Conservation (phyloP, 2,329 filamentous ascomycete genomes). For the Lachnellula hyalina region DNA sequence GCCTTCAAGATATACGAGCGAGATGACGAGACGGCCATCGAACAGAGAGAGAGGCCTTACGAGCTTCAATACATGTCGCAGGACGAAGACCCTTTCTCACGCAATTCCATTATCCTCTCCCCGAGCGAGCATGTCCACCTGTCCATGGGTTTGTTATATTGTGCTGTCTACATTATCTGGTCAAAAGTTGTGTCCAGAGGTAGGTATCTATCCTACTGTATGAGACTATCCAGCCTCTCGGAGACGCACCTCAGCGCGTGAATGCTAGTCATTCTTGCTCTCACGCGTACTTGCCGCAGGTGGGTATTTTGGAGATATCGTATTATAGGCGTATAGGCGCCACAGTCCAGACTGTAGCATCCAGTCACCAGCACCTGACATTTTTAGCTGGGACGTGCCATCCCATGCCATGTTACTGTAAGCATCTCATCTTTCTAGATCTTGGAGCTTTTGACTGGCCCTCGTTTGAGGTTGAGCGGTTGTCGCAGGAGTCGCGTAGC, state of each 20-base stretch:
- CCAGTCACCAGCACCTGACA: not conserved
- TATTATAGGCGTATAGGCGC: not conserved
- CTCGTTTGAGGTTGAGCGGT: slow-evolving; percentile 11
- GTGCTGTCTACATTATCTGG: too few relatives aligned
- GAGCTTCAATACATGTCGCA: not conserved
- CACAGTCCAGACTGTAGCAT: not conserved
- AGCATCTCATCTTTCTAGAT: slow-evolving; percentile 22
- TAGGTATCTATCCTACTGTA: not conserved
- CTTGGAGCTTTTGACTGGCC: slow-evolving; percentile 22
- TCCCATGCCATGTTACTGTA: slow-evolving; percentile 2
- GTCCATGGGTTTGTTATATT: too few relatives aligned
- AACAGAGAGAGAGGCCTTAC: not conserved
- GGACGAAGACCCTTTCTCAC: not conserved
- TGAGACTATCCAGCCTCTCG: not conserved
- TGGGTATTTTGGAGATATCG: not conserved
- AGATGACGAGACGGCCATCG: not conserved
- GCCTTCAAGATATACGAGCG: not conserved
- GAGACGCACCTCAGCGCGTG: not conserved
- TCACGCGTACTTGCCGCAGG: not conserved
- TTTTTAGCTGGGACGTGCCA: slow-evolving; percentile 5
- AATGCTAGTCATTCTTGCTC: not conserved
- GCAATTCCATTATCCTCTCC: not conserved
- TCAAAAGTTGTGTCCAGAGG: not conserved
- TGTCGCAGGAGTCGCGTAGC: slow-evolving; percentile 1
- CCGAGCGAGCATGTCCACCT: too few relatives aligned